A percentile compares a stretch with the other conserved stretches of the same genome.
phyloP scores from a whole-genome alignment of 495 filamentous ascomycete species.

The Penicillium tannophilum region DNA sequence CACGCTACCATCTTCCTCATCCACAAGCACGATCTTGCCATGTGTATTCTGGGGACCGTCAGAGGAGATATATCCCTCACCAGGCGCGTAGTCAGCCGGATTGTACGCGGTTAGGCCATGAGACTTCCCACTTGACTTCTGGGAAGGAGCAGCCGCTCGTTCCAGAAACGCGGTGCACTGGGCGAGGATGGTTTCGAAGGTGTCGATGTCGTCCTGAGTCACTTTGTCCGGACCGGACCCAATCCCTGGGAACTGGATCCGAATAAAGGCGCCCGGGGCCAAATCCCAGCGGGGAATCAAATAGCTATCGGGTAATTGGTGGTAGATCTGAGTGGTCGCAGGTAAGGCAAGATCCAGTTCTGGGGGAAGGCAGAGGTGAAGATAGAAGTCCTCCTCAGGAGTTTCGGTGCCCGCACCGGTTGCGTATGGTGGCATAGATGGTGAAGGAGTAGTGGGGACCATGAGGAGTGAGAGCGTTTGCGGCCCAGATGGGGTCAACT shows the following conservation, averaged over 20 bases:
- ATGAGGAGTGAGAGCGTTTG: constrained; percentile 90
- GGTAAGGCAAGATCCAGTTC: constrained; percentile 89
- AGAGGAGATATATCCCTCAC: constrained; percentile 68
- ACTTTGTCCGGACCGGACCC: constrained; percentile 63
- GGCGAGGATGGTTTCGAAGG: constrained; percentile 93
- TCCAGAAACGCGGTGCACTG: constrained; percentile 95
- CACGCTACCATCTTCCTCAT: constrained; percentile 93
- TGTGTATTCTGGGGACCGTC: constrained; percentile 41
- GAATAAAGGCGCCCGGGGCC: constrained; percentile 84
- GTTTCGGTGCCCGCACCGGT: constrained; percentile 29
- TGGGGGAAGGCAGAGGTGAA: constrained; percentile 90
- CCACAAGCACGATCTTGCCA: constrained; percentile 88
- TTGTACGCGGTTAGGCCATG: constrained; percentile 64
- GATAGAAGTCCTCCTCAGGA: constrained; percentile 90
- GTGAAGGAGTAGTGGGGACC: constrained; percentile 81
- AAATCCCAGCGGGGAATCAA: constrained; percentile 92
- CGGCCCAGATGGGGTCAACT: constrained; percentile 79
- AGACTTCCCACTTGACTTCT: constrained; percentile 34
- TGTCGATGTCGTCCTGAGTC: constrained; percentile 90
- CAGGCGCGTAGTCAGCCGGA: constrained; percentile 74
- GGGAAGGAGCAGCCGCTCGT: constrained; percentile 59
- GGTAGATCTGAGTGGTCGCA: constrained; percentile 92
- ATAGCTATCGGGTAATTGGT: constrained; percentile 86
- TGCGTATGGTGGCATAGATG: constrained; percentile 61
- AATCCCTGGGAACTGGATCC: constrained; percentile 81